These are phyloP conservation scores for Vanrija sp. DNA, from an alignment of 1,284 basidiomycete genomes.

Conservation along the genomic window DNA sequence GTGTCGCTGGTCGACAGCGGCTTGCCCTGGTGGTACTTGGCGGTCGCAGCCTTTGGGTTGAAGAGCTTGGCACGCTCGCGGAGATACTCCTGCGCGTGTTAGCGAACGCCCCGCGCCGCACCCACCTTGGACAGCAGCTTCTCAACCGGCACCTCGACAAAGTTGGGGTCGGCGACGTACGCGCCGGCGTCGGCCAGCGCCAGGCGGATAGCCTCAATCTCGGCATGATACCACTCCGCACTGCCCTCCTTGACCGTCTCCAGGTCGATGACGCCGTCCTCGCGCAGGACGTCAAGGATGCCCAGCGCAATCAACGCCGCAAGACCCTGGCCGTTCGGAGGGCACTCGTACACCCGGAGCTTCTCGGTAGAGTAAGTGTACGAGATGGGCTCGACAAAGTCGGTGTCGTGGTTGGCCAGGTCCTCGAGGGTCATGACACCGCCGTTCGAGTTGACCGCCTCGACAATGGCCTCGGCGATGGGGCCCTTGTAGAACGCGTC, in stretches of 20 bases:
- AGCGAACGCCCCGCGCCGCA: background rate
- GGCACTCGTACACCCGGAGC: conserved; percentile 62
- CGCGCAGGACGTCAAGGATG: conserved; percentile 80
- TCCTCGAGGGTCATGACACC: conserved; percentile 86
- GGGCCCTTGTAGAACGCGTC: conserved; percentile 88
- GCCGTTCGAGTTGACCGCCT: conserved; percentile 68
- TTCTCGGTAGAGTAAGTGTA: conserved; percentile 62
- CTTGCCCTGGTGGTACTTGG: conserved; percentile 50
- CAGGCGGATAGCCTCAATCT: conserved; percentile 62
- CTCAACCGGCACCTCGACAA: conserved; percentile 67
- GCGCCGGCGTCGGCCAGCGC: conserved; percentile 49
- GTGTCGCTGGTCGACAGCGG: conserved; percentile 70
- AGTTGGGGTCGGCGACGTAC: conserved; percentile 82
- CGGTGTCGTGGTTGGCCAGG: conserved; percentile 69
- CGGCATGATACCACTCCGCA: conserved; percentile 75
- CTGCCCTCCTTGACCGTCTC: conserved; percentile 79
- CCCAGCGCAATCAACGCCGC: conserved; percentile 86
- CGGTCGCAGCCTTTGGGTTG: conserved; percentile 52
- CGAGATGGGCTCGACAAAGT: conserved; percentile 77
- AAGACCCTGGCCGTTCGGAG: conserved; percentile 93
- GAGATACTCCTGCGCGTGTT: conserved; percentile 65
- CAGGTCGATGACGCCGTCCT: conserved; percentile 63
- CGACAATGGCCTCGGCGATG: conserved; percentile 72
- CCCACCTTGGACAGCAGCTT: conserved; percentile 72
- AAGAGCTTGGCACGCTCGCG: conserved; percentile 73